Percentiles rank a stretch among this genome's conserved stretches.
These are phyloP conservation scores for Globisporangium middletonii DNA, from an alignment of 352 stramenopile genomes.

Conservation along the genomic window DNA sequence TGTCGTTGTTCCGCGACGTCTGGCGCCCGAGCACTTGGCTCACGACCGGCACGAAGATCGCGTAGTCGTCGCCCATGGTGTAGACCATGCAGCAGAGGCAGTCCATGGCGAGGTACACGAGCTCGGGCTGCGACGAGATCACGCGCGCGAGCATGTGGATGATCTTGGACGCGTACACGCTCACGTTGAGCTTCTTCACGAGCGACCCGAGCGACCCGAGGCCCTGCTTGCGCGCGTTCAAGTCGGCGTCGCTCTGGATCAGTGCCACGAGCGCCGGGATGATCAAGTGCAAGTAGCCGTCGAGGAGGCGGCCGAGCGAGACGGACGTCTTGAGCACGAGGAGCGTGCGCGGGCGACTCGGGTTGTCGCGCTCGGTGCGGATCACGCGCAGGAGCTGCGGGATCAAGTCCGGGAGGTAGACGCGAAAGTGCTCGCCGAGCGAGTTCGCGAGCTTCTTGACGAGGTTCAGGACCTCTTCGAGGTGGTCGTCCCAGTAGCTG, in stretches of 20 bases:
- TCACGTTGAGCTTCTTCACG: slow-evolving; percentile 88
- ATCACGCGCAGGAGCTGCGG: slow-evolving; percentile 86
- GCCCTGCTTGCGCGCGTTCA: slow-evolving; percentile 77
- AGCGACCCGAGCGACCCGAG: slow-evolving; percentile 76
- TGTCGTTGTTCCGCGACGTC: slow-evolving; percentile 64
- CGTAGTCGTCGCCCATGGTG: slow-evolving; percentile 86
- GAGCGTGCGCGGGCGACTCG: slow-evolving; percentile 59
- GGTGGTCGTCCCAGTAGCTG: slow-evolving; percentile 89
- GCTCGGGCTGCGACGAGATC: slow-evolving; percentile 72
- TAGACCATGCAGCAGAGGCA: slow-evolving; percentile 88
- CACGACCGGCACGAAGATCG: slow-evolving; percentile 85
- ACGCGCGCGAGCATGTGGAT: slow-evolving; percentile 86
- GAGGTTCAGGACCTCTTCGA: slow-evolving; percentile 96
- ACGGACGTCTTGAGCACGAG: slow-evolving; percentile 78
- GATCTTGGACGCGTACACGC: slow-evolving; percentile 85
- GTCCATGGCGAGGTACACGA: slow-evolving; percentile 86
- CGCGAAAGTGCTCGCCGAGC: slow-evolving; percentile 79
- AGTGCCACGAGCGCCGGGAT: slow-evolving; percentile 77
- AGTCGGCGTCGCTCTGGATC: slow-evolving; percentile 78
- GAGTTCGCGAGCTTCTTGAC: slow-evolving; percentile 91
- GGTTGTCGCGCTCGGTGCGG: slow-evolving; percentile 65
- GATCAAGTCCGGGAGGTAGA: slow-evolving; percentile 86
- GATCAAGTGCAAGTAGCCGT: slow-evolving; percentile 83
- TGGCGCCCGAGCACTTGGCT: slow-evolving; percentile 75
- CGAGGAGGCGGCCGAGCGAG: slow-evolving; percentile 63